Evolutionary conservation across 2,329 filamentous ascomycete species (phyloP), one percentile per base, ranked within the genome.

Genomic region (Purpureocillium takamizusanense): DNA sequence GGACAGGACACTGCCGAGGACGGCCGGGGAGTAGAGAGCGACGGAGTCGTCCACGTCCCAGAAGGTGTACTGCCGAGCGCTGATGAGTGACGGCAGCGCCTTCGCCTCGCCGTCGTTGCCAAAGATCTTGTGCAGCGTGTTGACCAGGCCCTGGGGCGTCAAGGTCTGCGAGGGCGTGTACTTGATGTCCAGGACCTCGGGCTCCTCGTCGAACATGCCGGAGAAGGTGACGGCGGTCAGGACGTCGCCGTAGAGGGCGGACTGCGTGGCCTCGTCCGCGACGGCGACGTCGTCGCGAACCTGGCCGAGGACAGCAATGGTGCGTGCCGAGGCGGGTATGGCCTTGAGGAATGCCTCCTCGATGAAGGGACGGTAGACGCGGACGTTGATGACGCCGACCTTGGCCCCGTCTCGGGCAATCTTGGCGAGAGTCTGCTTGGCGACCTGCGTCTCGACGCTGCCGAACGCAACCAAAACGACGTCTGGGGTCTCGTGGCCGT

Each of bases 361-460:
- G 25, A 92, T 78, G 55, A 98, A 97, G 13, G 92, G 92, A 32
- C 90, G 80, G 70, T 97, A 98, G 39, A 98, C 74, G 46, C 92
- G 84, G 34, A 97, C 90, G 52, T 86, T 90, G 61, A 98, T 72
- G 30, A 90, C 83, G 51, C 92, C 92, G 44, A 95, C 76, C 65
- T 81, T 86, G 55, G 76, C 74, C 47, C 83, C 88, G 46, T 82
- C 74, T 46, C 76, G 73, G 23, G 84, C 76, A 34, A 97, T 70
- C 31, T 81, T 78, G 32, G 72, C 69, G 10, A 87, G 80, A 38
- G 95, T 78, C 63, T 95, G 87, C 47, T 83, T 81, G 41, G 87
- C 80, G 43, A 97, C 68, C 51, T 92, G 88, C 12, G 86, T 79
- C 67, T 98, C 92, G 5, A 89, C 78, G 43, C 87, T 95, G 50